phyloP scores from a whole-genome alignment of 179 eudicot species.

The Amaranthus tricolor region DNA sequence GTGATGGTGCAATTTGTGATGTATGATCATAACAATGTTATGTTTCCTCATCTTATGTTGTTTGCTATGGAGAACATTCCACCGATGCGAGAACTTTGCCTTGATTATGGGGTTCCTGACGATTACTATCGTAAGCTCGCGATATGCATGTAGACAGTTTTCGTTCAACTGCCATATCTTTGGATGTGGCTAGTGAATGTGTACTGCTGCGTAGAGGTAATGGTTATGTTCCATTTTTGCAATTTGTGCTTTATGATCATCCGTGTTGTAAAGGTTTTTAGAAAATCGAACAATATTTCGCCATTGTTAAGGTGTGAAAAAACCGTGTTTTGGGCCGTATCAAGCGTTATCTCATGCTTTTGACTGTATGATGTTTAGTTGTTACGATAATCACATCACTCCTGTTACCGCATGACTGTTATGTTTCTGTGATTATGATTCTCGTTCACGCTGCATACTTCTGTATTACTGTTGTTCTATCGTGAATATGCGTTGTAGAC shows the following conservation, averaged over 20 bases:
- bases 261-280: too few species aligned
- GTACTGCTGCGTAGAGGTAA: conserved; percentile 27
- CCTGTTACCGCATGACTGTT: background rate
- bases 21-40: conserved; percentile 69
- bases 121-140: conserved; percentile 74
- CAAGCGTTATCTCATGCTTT: background rate
- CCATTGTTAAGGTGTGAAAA: too few species aligned
- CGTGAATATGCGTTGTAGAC: too few species aligned
- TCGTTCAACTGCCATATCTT: conserved; percentile 13
- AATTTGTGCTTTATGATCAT: too few species aligned
- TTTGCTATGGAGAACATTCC: conserved; percentile 96
- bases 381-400: too few species aligned
- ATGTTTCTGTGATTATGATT: too few species aligned
- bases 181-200: conserved; percentile 20
- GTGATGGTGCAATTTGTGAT: conserved; percentile 87
- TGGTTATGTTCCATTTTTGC: background rate
- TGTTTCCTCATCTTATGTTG: conserved; percentile 83
- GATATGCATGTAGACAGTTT: conserved; percentile 52
- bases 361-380: background rate
- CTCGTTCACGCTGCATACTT: too few species aligned
- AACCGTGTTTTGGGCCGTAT: too few species aligned
- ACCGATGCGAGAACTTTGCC: conserved; percentile 88
- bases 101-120: conserved; percentile 92
- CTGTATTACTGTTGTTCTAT: background rate
- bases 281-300: too few species aligned